Percentiles rank a stretch among this genome's conserved stretches.
These are phyloP conservation scores for Exutisphaerella laricina DNA, from an alignment of 2,329 filamentous ascomycete species.

Conservation along the genomic window DNA sequence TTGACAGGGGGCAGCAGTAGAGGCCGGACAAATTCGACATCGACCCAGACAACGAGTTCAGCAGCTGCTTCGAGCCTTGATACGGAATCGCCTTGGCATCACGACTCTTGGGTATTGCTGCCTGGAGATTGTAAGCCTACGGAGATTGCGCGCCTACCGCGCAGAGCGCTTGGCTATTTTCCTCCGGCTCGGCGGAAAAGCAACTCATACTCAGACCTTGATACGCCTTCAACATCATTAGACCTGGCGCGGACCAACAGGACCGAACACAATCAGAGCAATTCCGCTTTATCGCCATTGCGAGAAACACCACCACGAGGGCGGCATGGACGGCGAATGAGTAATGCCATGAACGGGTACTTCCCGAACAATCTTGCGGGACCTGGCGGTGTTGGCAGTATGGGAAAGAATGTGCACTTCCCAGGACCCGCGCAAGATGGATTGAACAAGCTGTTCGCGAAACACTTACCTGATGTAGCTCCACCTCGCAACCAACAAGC, in stretches of 20 bases:
- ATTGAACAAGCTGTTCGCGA: slow-evolving; percentile 76
- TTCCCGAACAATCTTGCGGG: slow-evolving; percentile 59
- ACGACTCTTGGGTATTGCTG: slow-evolving; percentile 83
- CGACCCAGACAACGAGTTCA: slow-evolving; percentile 33
- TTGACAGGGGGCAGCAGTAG: slow-evolving; percentile 15
- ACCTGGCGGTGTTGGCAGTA: slow-evolving; percentile 81
- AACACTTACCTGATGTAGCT: slow-evolving; percentile 73
- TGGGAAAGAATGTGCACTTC: slow-evolving; percentile 62
- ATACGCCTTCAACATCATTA: slow-evolving; percentile 62
- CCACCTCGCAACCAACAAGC: slow-evolving; percentile 52
- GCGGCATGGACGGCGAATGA: slow-evolving; percentile 34
- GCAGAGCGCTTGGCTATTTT: slow-evolving; percentile 81
- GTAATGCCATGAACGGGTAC: slow-evolving; percentile 37
- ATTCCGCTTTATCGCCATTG: slow-evolving; percentile 28
- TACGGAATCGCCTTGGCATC: slow-evolving; percentile 68
- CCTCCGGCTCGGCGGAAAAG: slow-evolving; percentile 88
- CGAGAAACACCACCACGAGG: slow-evolving; percentile 36
- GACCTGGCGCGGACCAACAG: slow-evolving; percentile 50
- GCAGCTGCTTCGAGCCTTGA: slow-evolving; percentile 41
- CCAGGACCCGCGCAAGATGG: slow-evolving; percentile 80
- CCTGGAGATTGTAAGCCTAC: slow-evolving; percentile 66
- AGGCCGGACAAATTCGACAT: slow-evolving; percentile 35
- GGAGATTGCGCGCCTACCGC: slow-evolving; percentile 79
- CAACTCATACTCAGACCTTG: slow-evolving; percentile 54
- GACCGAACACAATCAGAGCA: slow-evolving; percentile 26